Percentiles rank a stretch among this genome's conserved stretches.
Evolutionary conservation across 108 stramenopile species (phyloP).

Genomic region (Pseudonitzschia delicatissima): DNA sequence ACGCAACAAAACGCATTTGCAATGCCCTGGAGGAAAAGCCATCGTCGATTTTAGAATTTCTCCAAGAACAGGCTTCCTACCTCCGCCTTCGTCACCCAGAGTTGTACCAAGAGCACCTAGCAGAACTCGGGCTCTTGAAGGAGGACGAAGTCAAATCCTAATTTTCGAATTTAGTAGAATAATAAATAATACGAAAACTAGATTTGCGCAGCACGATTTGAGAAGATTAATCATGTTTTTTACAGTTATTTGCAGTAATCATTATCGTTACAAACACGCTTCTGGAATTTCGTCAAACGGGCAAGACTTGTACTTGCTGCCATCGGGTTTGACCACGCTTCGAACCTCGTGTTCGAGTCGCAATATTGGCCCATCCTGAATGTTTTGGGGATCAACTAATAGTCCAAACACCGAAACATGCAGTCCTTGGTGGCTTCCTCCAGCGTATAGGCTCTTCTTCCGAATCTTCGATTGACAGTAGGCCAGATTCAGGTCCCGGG

Average conservation of each 20-base stretch:
- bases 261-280: no score
- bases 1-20: not conserved
- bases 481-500: slow-evolving; percentile 28
- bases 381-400: slow-evolving; percentile 54
- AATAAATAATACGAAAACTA: no score
- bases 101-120: not conserved
- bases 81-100: slow-evolving; percentile 2
- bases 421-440: slow-evolving; percentile 31
- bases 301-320: slow-evolving; percentile 69
- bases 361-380: slow-evolving; percentile 49
- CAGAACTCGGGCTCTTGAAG: not conserved
- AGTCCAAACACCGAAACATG: slow-evolving; percentile 66
- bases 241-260: no score
- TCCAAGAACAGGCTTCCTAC: not conserved
- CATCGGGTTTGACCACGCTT: slow-evolving; percentile 52
- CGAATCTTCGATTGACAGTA: slow-evolving; percentile 56
- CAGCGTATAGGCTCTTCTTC: slow-evolving; percentile 25
- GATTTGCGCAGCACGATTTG: no score
- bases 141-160: not conserved
- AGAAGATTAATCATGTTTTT: no score
- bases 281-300: slow-evolving; percentile 48
- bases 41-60: not conserved
- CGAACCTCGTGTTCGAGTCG: slow-evolving; percentile 66
- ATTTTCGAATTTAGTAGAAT: no score
- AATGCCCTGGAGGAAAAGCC: not conserved